Conservation (phyloP, 2,329 filamentous ascomycete species). For the Apiospora pterosperma region DNA sequence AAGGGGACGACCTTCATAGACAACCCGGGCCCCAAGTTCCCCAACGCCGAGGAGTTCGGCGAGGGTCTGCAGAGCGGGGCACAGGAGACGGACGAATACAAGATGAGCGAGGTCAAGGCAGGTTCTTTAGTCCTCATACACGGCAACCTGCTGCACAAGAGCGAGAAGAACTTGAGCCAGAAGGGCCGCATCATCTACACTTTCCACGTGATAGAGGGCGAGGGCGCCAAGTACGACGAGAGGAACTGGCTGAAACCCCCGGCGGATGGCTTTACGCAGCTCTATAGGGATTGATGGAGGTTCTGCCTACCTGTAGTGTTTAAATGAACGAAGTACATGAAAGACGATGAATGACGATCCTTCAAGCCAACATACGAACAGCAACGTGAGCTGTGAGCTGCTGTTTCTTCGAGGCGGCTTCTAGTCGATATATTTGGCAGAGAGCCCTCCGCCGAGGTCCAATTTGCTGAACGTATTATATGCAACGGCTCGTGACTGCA, state of each 20-base stretch:
- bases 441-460: not conserved
- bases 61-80: slow-evolving; percentile 34
- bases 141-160: slow-evolving; percentile 94
- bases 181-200: slow-evolving; percentile 95
- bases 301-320: not conserved
- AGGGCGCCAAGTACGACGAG: slow-evolving; percentile 70
- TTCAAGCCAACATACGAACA: not conserved
- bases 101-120: slow-evolving; percentile 82
- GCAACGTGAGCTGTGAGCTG: not conserved
- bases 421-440: no score
- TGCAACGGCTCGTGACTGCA: not conserved
- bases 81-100: slow-evolving; percentile 57
- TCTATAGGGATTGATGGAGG: slow-evolving; percentile 39
- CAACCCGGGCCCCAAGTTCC: slow-evolving; percentile 65
- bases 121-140: slow-evolving; percentile 91
- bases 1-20: slow-evolving; percentile 66
- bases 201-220: slow-evolving; percentile 91
- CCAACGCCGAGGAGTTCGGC: slow-evolving; percentile 46
- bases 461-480: not conserved
- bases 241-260: slow-evolving; percentile 93
- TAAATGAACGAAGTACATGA: not conserved
- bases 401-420: not conserved
- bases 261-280: slow-evolving; percentile 70
- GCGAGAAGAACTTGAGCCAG: slow-evolving; percentile 82
- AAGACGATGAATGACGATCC: not conserved